Percentiles rank a stretch among this genome's conserved stretches.
Conservation (phyloP, 192 early-diverging fungal species). For the Thamnidium elegans region DNA sequence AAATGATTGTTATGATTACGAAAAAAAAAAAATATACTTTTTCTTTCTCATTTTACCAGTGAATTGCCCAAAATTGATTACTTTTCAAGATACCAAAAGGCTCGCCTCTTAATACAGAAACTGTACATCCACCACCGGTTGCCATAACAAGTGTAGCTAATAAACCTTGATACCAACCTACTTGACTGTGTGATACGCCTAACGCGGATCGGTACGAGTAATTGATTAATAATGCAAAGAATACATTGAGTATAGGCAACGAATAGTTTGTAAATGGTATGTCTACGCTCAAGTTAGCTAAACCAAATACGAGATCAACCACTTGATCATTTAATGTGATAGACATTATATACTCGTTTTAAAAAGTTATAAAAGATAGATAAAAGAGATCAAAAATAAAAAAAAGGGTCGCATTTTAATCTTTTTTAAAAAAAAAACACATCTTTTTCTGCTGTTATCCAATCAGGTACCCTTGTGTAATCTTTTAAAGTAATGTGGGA, state of each 20-base stretch:
- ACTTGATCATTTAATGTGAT: slow-evolving; percentile 18
- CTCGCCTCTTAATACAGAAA: slow-evolving; percentile 30
- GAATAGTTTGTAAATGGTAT: slow-evolving; percentile 5
- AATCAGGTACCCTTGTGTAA: too few species aligned
- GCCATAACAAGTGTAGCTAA: slow-evolving; percentile 32
- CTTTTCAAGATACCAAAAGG: slow-evolving; percentile 25
- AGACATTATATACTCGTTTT: background rate
- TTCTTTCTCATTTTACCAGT: slow-evolving; percentile 22
- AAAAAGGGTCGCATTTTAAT: too few species aligned
- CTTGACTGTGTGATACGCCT: slow-evolving; percentile 25
- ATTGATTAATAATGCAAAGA: slow-evolving; percentile 22
- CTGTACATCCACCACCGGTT: slow-evolving; percentile 33
- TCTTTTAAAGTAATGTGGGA: too few species aligned
- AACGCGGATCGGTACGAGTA: slow-evolving; percentile 22
- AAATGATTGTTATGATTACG: slow-evolving; percentile 3
- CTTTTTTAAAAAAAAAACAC: too few species aligned
- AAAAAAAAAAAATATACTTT: background rate
- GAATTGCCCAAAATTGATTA: slow-evolving; percentile 30
- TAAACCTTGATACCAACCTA: slow-evolving; percentile 38
- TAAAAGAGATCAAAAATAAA: slow-evolving; percentile 1
- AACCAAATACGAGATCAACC: background rate
- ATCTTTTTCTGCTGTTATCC: too few species aligned
- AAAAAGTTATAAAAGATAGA: background rate
- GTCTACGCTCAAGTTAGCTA: background rate
- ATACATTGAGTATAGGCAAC: slow-evolving; percentile 13